Percentiles rank a stretch among this genome's conserved stretches.
These are phyloP conservation scores for Leishmania tarentolae DNA, from an alignment of 208 protist genomes.

Conservation along the genomic window DNA sequence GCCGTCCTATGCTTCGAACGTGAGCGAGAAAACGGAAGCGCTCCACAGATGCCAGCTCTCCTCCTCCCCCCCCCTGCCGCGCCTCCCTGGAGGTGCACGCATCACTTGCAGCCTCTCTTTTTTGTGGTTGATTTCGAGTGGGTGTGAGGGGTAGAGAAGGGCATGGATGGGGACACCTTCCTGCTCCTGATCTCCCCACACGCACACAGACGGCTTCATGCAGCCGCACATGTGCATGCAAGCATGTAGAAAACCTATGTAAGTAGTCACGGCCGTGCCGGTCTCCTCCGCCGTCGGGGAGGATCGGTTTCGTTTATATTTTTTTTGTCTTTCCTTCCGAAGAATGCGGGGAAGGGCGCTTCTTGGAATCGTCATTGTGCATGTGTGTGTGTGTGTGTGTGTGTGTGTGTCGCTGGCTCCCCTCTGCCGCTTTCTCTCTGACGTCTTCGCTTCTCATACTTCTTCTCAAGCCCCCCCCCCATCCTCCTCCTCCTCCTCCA, in stretches of 20 bases:
- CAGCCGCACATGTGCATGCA: not conserved
- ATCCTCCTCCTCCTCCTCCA: not conserved
- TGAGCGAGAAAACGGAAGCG: not conserved
- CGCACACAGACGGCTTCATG: too few species aligned
- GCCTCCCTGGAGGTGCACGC: not conserved
- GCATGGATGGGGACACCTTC: not conserved
- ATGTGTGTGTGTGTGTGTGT: not conserved
- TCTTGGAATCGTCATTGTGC: not conserved
- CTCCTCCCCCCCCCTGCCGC: not conserved
- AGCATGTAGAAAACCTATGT: not conserved
- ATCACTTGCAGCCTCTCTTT: not conserved
- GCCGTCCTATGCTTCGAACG: conserved; percentile 1
- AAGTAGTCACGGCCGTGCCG: not conserved
- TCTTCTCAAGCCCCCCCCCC: not conserved
- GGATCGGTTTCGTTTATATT: not conserved
- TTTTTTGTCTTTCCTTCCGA: not conserved
- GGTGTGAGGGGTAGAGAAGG: not conserved
- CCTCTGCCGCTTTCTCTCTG: not conserved
- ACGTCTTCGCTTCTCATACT: not conserved
- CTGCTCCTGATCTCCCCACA: not conserved
- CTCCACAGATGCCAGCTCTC: not conserved
- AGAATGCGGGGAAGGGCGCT: not conserved
- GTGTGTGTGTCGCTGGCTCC: not conserved
- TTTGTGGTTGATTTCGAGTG: not conserved
- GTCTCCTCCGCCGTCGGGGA: not conserved